Evolutionary conservation across 495 filamentous ascomycete species (phyloP).

Genomic region (Talaromyces thailandensis): DNA sequence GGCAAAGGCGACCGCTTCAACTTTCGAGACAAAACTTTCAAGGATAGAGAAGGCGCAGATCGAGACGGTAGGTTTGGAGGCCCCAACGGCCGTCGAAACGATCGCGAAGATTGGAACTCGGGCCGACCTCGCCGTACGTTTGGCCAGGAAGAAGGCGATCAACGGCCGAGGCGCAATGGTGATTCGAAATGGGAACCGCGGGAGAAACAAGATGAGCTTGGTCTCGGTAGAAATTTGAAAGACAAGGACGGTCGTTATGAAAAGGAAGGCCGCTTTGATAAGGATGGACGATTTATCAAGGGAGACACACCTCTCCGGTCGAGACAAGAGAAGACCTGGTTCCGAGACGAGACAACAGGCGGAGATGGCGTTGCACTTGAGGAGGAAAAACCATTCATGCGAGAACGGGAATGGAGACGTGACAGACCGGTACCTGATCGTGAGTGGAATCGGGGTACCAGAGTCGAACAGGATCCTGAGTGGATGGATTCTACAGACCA

Average conservation of each 20-base stretch:
- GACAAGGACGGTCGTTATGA: constrained; percentile 21
- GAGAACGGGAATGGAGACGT: constrained; percentile 59
- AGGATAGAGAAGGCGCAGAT: constrained; percentile 37
- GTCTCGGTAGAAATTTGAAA: constrained; percentile 30
- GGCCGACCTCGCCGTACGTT: constrained; percentile 44
- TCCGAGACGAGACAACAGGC: constrained; percentile 41
- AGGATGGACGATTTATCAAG: constrained; percentile 32
- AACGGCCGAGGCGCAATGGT: constrained; percentile 45
- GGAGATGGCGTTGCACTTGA: constrained; percentile 48
- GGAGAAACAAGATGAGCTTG: constrained; percentile 39
- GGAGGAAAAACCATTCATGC: constrained; percentile 39
- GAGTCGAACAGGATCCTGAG: constrained; percentile 70
- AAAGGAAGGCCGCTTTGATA: constrained; percentile 29
- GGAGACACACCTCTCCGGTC: constrained; percentile 38
- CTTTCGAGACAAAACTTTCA: constrained; percentile 46
- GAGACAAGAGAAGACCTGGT: constrained; percentile 48
- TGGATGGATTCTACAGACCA: constrained; percentile 76
- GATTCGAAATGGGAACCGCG: constrained; percentile 52
- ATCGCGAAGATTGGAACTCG: constrained; percentile 51
- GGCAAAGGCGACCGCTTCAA: constrained; percentile 51
- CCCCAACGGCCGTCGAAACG: constrained; percentile 34
- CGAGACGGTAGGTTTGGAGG: constrained; percentile 24
- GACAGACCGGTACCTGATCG: constrained; percentile 52
- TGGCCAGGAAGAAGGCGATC: constrained; percentile 46
- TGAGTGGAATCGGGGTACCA: constrained; percentile 46